Percentiles rank a stretch among this genome's conserved stretches.
Evolutionary conservation across 2,329 filamentous ascomycete genomes (phyloP).

Genomic region (Ophiocordyceps camponoti-saundersi): DNA sequence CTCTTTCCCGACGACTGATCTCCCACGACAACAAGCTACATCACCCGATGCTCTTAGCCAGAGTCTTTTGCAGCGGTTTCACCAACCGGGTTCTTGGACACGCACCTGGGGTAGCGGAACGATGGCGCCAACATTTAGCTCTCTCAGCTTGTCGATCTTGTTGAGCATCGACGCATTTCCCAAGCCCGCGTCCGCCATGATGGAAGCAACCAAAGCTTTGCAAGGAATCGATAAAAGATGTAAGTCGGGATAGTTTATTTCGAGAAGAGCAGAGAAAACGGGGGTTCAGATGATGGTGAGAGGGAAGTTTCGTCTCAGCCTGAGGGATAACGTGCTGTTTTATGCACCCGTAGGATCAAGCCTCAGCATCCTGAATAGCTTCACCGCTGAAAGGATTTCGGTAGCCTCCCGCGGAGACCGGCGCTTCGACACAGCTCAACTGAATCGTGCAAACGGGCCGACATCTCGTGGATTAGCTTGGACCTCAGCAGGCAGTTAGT

Average conservation of each 20-base stretch:
- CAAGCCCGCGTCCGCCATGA: constrained; percentile 1
- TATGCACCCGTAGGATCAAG: not conserved
- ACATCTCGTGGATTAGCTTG: not conserved
- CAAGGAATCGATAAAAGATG: not conserved
- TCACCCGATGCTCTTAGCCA: not conserved
- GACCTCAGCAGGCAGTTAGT: too few relatives aligned
- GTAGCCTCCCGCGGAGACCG: not conserved
- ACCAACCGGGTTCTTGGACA: not conserved
- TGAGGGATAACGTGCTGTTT: not conserved
- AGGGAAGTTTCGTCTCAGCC: too few relatives aligned
- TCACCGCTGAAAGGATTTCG: not conserved
- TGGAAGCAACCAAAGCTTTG: not conserved
- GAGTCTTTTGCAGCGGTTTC: not conserved
- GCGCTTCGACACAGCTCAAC: not conserved
- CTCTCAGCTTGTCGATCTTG: constrained; percentile 24
- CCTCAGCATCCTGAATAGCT: too few relatives aligned
- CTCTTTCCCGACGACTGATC: constrained; percentile 79
- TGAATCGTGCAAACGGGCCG: not conserved
- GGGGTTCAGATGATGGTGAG: not conserved
- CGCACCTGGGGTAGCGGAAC: constrained; percentile 36
- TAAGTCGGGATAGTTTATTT: not conserved
- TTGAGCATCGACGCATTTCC: constrained; percentile 10
- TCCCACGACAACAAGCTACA: constrained; percentile 56
- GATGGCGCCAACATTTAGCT: constrained; percentile 18
- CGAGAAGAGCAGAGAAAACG: not conserved